Evolutionary conservation across 768 basidiomycete genomes (phyloP), one percentile per base, ranked within the genome.

Genomic region (Gelatoporia subvermispora): DNA sequence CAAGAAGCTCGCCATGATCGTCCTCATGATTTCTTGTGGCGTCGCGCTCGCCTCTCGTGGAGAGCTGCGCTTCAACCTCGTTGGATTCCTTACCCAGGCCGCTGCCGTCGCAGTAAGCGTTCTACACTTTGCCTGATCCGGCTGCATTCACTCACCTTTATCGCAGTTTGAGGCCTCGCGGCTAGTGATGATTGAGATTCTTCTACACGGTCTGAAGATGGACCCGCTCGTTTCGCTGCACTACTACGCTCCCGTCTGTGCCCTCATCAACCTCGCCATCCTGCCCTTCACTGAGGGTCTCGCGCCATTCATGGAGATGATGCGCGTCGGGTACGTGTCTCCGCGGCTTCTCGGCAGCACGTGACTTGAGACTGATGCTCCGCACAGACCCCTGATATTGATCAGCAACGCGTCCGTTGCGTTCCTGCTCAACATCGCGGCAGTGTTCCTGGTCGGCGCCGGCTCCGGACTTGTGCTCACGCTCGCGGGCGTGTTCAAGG

Each of bases 221-320:
- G 93, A 96, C 62, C 95, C 95, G 0, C 79, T 97, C 5, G 89
- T 93, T 18, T 96, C 93, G 5, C 68, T 98, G 44, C 90, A 98
- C 72, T 97, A 95, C 72, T 96, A 93, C 63, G 93, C 94, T 9
- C 93, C 93, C 13, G 90, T 97, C 44, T 98, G 95, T 65, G 93
- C 95, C 0, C 65, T 73, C 51, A 88, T 98, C 72, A 97, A 96
- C 66, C 77, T 92, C 20, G 63, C 79, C 46, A 73, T 95, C 53
- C 68, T 98, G 17, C 93, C 93, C 7, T 90, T 97, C 72, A 94
- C 91, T 0, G 95, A 98, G 66, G 93, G 95, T 1, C 68, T 88
- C 11, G 86, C 77, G 8, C 95, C 95, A 0, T 91, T 98, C 73
- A 78, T 79, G 55, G 85, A 82, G 41, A 68, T 92, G 38, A 67